phyloP scores from a whole-genome alignment of 495 filamentous ascomycete genomes.

The Chaetomium cochliodes region DNA sequence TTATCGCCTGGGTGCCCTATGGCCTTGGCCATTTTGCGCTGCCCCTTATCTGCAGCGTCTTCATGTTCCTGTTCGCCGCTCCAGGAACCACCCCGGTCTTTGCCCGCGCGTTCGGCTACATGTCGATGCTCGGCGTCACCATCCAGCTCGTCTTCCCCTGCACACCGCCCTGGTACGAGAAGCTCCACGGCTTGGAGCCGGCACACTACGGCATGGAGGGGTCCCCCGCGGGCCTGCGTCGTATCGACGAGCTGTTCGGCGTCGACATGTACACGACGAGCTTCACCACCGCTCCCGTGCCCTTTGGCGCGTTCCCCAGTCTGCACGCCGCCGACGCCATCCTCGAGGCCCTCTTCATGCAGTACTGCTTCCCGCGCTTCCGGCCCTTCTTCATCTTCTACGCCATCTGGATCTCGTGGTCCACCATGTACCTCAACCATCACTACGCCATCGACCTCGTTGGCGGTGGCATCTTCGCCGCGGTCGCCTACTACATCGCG shows the following conservation, averaged over 20 bases:
- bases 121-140: slow-evolving; percentile 79
- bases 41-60: slow-evolving; percentile 67
- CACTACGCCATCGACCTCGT: slow-evolving; percentile 94
- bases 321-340: slow-evolving; percentile 84
- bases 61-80: slow-evolving; percentile 84
- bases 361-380: slow-evolving; percentile 78
- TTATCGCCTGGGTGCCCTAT: slow-evolving; percentile 92
- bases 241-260: slow-evolving; percentile 85
- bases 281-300: slow-evolving; percentile 84
- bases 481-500: slow-evolving; percentile 74
- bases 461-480: slow-evolving; percentile 76
- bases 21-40: slow-evolving; percentile 84
- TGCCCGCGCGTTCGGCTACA: slow-evolving; percentile 83
- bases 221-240: slow-evolving; percentile 79
- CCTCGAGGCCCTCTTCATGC: slow-evolving; percentile 88
- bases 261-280: slow-evolving; percentile 87
- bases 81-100: slow-evolving; percentile 83
- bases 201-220: slow-evolving; percentile 89
- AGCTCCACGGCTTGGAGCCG: slow-evolving; percentile 75
- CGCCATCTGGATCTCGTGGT: slow-evolving; percentile 92
- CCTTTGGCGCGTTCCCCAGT: slow-evolving; percentile 92
- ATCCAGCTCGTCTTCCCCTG: slow-evolving; percentile 90
- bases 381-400: slow-evolving; percentile 75
- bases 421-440: slow-evolving; percentile 96
- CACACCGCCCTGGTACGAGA: slow-evolving; percentile 95